Conservation (phyloP, 202 grass and related monocot genomes). For the Carex sylvatica region DNA sequence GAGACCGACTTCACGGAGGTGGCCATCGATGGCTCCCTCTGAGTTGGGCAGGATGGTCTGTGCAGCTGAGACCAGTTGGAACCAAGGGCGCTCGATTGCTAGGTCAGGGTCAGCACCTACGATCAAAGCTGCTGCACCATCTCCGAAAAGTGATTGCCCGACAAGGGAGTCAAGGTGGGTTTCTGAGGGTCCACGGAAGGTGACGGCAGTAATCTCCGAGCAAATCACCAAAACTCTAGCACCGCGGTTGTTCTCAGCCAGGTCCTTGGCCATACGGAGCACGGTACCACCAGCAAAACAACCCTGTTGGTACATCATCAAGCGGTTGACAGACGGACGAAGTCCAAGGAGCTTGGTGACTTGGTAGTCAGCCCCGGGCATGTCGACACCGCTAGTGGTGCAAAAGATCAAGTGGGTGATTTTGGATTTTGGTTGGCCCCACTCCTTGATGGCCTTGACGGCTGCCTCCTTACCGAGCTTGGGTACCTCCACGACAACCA, state of each 20-base stretch:
- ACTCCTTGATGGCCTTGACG: slow-evolving; percentile 68
- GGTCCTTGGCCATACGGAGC: slow-evolving; percentile 63
- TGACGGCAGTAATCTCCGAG: slow-evolving; percentile 69
- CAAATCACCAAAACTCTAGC: slow-evolving; percentile 56
- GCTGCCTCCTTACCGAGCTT: slow-evolving; percentile 66
- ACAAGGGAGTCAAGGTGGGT: slow-evolving; percentile 71
- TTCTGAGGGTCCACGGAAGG: slow-evolving; percentile 46
- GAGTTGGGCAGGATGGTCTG: slow-evolving; percentile 73
- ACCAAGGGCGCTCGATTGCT: slow-evolving; percentile 43
- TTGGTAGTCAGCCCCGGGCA: slow-evolving; percentile 87
- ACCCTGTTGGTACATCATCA: slow-evolving; percentile 88
- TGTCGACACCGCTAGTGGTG: slow-evolving; percentile 82
- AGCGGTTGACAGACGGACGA: slow-evolving; percentile 50
- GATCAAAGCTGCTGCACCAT: slow-evolving; percentile 51
- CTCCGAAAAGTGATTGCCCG: slow-evolving; percentile 69
- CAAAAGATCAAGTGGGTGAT: slow-evolving; percentile 83
- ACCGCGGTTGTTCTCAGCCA: slow-evolving; percentile 70
- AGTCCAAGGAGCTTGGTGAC: slow-evolving; percentile 76
- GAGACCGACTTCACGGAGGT: slow-evolving; percentile 61
- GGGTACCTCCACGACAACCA: slow-evolving; percentile 62
- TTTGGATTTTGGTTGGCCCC: slow-evolving; percentile 53
- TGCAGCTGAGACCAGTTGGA: slow-evolving; percentile 51
- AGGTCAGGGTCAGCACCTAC: slow-evolving; percentile 56
- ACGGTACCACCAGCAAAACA: slow-evolving; percentile 75
- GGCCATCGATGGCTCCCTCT: slow-evolving; percentile 66